These are phyloP conservation scores for Fusarium austroafricanum DNA, from an alignment of 2,329 filamentous ascomycete genomes.

Conservation along the genomic window DNA sequence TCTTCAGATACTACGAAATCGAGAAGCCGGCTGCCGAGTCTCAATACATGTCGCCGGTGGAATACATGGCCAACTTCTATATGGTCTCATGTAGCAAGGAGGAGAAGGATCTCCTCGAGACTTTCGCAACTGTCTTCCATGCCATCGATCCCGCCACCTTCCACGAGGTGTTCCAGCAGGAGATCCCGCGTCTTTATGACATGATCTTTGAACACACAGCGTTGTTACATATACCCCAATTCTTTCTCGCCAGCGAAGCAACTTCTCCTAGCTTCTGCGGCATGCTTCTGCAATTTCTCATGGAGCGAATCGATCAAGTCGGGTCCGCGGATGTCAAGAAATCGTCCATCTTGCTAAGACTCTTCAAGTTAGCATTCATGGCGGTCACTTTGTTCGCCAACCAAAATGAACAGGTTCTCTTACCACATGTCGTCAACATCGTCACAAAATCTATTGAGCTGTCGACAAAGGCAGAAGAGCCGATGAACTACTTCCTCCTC, in stretches of 20 bases:
- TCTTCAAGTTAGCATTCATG: constrained; percentile 99
- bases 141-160: constrained; percentile 98
- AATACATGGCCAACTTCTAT: constrained; percentile 94
- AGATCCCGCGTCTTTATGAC: constrained; percentile 95
- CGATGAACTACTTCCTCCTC: constrained; percentile 98
- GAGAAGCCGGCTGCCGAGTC: constrained; percentile 81
- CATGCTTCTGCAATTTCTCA: constrained; percentile 96
- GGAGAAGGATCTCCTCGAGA: constrained; percentile 96
- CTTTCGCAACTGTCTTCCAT: constrained; percentile 98
- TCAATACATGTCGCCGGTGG: constrained; percentile 82
- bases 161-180: constrained; percentile 97
- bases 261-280: constrained; percentile 98
- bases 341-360: constrained; percentile 88
- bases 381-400: constrained; percentile 94
- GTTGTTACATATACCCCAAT: constrained; percentile 94
- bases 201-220: constrained; percentile 98
- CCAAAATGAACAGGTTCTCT: constrained; percentile 94
- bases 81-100: constrained; percentile 95
- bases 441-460: constrained; percentile 97
- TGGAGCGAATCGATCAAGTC: constrained; percentile 96
- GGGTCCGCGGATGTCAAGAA: constrained; percentile 92
- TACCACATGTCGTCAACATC: constrained; percentile 97
- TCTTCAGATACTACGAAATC: constrained; percentile 96
- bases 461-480: constrained; percentile 94
- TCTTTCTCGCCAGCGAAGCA: constrained; percentile 97